A percentile compares a stretch with the other conserved stretches of the same genome.
phyloP scores from a whole-genome alignment of 139 green algal species.

The Edaphochlamys debaryana region DNA sequence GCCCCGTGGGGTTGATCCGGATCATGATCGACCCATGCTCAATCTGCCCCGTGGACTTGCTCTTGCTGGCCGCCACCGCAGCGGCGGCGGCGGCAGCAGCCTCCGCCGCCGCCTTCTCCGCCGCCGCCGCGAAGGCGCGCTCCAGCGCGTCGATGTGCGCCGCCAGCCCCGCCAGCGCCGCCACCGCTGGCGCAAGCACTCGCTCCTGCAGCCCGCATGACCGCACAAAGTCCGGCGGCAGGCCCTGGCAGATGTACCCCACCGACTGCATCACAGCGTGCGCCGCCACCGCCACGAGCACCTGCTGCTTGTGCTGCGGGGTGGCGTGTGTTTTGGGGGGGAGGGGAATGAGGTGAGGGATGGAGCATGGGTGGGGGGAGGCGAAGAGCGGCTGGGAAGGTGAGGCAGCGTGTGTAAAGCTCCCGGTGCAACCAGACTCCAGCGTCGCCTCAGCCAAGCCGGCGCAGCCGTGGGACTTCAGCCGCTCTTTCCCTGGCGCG shows the following conservation, averaged over 20 bases:
- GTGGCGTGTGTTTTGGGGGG: too few relatives aligned
- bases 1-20: not conserved
- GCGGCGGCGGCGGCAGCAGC: slow-evolving; percentile 1
- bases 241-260: slow-evolving; percentile 32
- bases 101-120: slow-evolving; percentile 1
- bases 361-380: too few relatives aligned
- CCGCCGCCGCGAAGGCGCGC: not conserved
- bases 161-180: not conserved
- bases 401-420: too few relatives aligned
- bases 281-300: not conserved
- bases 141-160: not conserved
- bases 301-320: slow-evolving; percentile 12
- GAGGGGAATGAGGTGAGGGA: too few relatives aligned
- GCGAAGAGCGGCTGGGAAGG: too few relatives aligned
- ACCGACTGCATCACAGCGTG: slow-evolving; percentile 8
- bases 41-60: not conserved
- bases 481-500: too few relatives aligned
- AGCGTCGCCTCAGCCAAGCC: too few relatives aligned
- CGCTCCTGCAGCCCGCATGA: not conserved
- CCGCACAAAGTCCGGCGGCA: not conserved
- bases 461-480: too few relatives aligned
- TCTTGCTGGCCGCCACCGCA: not conserved
- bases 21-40: slow-evolving; percentile 13
- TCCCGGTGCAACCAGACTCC: too few relatives aligned
- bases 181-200: slow-evolving; percentile 15